phyloP scores from a whole-genome alignment of 257 asterid species.

The Asclepias syriaca region DNA sequence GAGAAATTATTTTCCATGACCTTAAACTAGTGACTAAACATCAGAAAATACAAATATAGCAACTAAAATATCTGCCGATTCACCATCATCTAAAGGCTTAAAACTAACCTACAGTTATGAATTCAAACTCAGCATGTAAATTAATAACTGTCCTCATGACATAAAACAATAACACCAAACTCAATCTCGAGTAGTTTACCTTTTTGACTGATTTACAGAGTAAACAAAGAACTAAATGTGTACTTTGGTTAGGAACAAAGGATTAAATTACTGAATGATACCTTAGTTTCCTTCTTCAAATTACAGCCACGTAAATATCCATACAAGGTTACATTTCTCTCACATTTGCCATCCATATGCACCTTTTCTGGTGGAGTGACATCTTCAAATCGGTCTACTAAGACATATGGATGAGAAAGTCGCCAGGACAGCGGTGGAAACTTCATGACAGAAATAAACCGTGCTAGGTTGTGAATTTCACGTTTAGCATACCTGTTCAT shows the following conservation, averaged over 20 bases:
- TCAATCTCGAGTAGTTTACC: not conserved
- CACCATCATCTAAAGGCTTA: not conserved
- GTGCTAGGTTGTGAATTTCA: constrained; percentile 91
- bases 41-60: not conserved
- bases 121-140: not conserved
- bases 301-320: constrained; percentile 98
- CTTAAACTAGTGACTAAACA: not conserved
- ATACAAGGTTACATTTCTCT: constrained; percentile 73
- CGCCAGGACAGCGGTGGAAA: constrained; percentile 96
- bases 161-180: not conserved
- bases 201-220: not conserved
- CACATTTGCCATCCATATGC: constrained; percentile 65
- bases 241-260: constrained; percentile 48
- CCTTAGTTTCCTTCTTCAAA: constrained; percentile 87
- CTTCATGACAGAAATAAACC: constrained; percentile 94
- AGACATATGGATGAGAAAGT: constrained; percentile 83
- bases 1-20: not conserved
- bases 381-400: constrained; percentile 96
- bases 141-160: not conserved
- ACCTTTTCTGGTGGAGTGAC: constrained; percentile 86
- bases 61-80: not conserved
- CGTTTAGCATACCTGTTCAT: constrained; percentile 76
- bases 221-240: constrained; percentile 4
- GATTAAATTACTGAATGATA: constrained; percentile 18
- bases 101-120: not conserved